Conservation (phyloP, 2,329 filamentous ascomycete species). For the Mariannaea sp. region DNA sequence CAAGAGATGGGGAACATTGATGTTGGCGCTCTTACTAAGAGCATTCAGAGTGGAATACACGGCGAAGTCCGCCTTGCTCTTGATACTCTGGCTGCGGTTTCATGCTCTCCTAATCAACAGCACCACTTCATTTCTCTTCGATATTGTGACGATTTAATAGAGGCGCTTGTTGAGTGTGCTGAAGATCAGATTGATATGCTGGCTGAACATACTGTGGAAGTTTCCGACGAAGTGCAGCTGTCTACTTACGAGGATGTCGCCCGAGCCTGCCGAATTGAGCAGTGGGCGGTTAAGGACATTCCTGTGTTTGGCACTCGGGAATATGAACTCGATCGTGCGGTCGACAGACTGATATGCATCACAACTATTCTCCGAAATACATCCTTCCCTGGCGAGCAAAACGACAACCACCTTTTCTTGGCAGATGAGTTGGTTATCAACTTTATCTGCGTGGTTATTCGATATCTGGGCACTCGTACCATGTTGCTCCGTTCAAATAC, state of each 20-base stretch:
- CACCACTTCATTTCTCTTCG: conserved; percentile 70
- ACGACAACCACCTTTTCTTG: conserved; percentile 72
- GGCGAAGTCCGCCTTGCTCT: conserved; percentile 88
- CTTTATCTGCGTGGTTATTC: conserved; percentile 81
- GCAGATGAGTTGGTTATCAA: conserved; percentile 79
- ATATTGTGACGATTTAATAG: conserved; percentile 84
- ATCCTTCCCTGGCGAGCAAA: conserved; percentile 71
- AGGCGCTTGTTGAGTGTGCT: conserved; percentile 86
- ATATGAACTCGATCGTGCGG: conserved; percentile 84
- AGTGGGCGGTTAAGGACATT: conserved; percentile 71
- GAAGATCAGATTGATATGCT: conserved; percentile 85
- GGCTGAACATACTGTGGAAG: conserved; percentile 81
- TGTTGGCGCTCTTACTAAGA: conserved; percentile 85
- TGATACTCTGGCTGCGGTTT: conserved; percentile 76
- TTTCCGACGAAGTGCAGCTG: conserved; percentile 84
- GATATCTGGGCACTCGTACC: conserved; percentile 86
- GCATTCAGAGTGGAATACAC: conserved; percentile 86
- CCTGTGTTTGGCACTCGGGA: conserved; percentile 74
- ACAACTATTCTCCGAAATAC: conserved; percentile 92
- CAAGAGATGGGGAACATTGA: conserved; percentile 87
- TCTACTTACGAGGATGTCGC: conserved; percentile 86
- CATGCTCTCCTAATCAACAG: conserved; percentile 64
- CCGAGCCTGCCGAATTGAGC: conserved; percentile 76
- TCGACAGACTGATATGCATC: conserved; percentile 85
- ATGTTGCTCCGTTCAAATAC: conserved; percentile 80